These are phyloP conservation scores for Pleurotus giganteus DNA, from an alignment of 768 basidiomycete genomes.

Conservation along the genomic window DNA sequence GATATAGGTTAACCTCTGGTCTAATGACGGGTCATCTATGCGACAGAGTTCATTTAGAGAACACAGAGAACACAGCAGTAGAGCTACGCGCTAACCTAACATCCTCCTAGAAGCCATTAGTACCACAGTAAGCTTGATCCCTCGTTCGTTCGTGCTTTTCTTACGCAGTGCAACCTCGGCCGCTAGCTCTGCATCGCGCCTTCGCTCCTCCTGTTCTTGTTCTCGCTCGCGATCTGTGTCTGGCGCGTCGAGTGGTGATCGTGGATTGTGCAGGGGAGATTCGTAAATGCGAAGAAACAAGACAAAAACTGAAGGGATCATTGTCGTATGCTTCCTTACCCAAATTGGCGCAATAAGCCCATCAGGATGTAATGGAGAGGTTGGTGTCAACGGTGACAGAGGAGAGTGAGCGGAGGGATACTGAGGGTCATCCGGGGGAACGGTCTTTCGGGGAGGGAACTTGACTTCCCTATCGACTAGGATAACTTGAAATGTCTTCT, in stretches of 20 bases:
- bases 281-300: slow-evolving; percentile 87
- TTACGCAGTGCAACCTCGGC: slow-evolving; percentile 79
- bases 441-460: slow-evolving; percentile 85
- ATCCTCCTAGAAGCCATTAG: slow-evolving; percentile 85
- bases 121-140: slow-evolving; percentile 93
- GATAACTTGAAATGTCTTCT: slow-evolving; percentile 75
- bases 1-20: slow-evolving; percentile 81
- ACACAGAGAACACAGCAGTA: neutral
- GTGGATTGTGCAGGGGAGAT: slow-evolving; percentile 38
- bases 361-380: slow-evolving; percentile 91
- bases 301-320: slow-evolving; percentile 92
- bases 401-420: slow-evolving; percentile 76
- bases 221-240: slow-evolving; percentile 56
- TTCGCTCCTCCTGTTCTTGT: slow-evolving; percentile 65
- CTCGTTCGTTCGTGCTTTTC: slow-evolving; percentile 76
- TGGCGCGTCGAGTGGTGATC: slow-evolving; percentile 53
- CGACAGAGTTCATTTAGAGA: neutral
- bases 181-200: slow-evolving; percentile 73
- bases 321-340: slow-evolving; percentile 92
- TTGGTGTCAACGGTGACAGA: slow-evolving; percentile 85
- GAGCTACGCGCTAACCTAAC: slow-evolving; percentile 57
- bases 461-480: slow-evolving; percentile 82
- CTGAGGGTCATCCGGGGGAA: slow-evolving; percentile 55
- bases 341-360: slow-evolving; percentile 97
- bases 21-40: slow-evolving; percentile 81